A percentile compares a stretch with the other conserved stretches of the same genome.
phyloP scores from a whole-genome alignment of 441 rosid genomes.

The Mallotus repandus region DNA sequence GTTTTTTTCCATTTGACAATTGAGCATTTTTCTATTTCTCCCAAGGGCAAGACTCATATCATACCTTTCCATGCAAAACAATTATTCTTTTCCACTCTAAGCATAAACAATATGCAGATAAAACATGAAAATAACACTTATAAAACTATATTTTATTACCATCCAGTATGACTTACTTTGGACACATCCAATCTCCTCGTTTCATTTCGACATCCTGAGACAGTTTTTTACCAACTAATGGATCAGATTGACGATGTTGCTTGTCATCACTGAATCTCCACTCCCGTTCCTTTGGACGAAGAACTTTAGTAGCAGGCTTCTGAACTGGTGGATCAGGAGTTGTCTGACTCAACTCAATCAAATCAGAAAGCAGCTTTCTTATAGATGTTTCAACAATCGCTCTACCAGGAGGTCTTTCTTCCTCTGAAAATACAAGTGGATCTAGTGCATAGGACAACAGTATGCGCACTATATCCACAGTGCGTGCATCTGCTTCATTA shows the following conservation, averaged over 20 bases:
- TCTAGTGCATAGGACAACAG: conserved; percentile 70
- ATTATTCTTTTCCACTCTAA: neutral
- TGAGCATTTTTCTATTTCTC: neutral
- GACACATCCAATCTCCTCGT: conserved; percentile 72
- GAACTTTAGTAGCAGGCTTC: conserved; percentile 37
- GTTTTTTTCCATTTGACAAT: neutral
- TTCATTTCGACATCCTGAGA: conserved; percentile 55
- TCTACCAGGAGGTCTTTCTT: conserved; percentile 48
- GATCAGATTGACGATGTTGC: neutral
- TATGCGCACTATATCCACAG: conserved; percentile 79
- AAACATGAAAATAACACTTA: conserved; percentile 3
- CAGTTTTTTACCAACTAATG: conserved; percentile 16
- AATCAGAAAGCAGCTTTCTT: conserved; percentile 68
- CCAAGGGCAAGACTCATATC: neutral
- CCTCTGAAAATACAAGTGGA: conserved; percentile 56
- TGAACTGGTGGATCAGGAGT: conserved; percentile 50
- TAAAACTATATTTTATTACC: conserved; percentile 14
- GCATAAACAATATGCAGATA: neutral
- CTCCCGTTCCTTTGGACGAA: conserved; percentile 24
- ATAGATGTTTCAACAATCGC: conserved; percentile 53
- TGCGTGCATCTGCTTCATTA: conserved; percentile 68
- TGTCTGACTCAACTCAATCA: conserved; percentile 69
- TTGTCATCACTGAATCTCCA: conserved; percentile 22
- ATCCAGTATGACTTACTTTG: conserved; percentile 52
- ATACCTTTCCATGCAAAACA: neutral